A percentile compares a stretch with the other conserved stretches of the same genome.
These are phyloP conservation scores for Bryum argenteum DNA, from an alignment of 225 moss, liverwort and hornwort species.

Conservation along the genomic window DNA sequence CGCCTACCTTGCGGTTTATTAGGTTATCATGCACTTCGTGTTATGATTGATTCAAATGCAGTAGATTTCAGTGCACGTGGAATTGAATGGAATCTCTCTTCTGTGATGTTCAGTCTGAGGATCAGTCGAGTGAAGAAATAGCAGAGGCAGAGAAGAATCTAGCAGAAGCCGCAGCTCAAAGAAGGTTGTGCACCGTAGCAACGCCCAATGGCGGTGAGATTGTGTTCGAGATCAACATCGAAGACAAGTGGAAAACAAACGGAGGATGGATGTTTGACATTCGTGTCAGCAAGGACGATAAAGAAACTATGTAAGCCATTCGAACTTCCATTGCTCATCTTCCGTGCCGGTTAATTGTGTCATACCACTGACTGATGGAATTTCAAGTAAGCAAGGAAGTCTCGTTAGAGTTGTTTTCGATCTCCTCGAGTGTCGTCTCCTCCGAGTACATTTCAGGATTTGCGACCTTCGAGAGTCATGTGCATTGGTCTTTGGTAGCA, in stretches of 20 bases:
- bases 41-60: not conserved
- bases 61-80: no score
- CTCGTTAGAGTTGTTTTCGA: no score
- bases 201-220: slow-evolving; percentile 65
- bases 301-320: slow-evolving; percentile 69
- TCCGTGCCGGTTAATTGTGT: no score
- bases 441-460: no score
- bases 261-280: slow-evolving; percentile 98
- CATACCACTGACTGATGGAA: no score
- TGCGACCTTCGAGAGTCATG: no score
- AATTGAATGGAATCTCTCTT: not conserved
- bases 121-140: slow-evolving; percentile 65
- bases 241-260: slow-evolving; percentile 85
- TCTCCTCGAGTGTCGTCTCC: no score
- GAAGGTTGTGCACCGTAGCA: slow-evolving; percentile 56
- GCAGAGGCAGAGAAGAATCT: slow-evolving; percentile 53
- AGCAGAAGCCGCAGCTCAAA: slow-evolving; percentile 81
- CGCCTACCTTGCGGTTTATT: not conserved
- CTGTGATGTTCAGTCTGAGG: slow-evolving; percentile 55
- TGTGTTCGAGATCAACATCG: slow-evolving; percentile 75
- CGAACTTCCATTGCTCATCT: not conserved
- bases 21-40: not conserved
- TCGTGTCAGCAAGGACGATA: slow-evolving; percentile 93
- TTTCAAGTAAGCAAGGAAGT: no score
- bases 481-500: no score